These are phyloP conservation scores for Phytomonas sp. DNA, from an alignment of 208 protist species.

Conservation along the genomic window DNA sequence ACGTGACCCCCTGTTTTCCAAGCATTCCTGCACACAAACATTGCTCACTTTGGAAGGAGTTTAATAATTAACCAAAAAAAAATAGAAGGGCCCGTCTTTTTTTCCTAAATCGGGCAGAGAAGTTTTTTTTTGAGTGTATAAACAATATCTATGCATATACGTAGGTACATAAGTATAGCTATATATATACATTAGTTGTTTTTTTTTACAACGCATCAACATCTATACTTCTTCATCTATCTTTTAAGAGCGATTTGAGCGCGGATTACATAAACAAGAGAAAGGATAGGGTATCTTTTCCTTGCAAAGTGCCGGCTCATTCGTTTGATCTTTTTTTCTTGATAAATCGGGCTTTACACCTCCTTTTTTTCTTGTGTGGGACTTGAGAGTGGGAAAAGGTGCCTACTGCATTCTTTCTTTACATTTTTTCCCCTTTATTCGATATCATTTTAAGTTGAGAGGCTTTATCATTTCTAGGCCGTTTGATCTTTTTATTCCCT, in stretches of 20 bases:
- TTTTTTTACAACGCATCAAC: background rate
- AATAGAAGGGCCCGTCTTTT: background rate
- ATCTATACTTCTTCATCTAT: background rate
- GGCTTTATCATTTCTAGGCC: background rate
- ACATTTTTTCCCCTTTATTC: background rate
- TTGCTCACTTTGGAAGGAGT: background rate
- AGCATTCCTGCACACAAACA: background rate
- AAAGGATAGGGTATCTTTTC: background rate
- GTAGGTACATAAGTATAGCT: background rate
- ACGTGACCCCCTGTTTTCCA: background rate
- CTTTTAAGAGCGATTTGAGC: background rate
- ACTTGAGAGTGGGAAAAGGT: background rate
- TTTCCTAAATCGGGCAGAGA: background rate
- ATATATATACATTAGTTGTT: background rate
- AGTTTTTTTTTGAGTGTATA: background rate
- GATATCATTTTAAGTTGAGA: conserved; percentile 3
- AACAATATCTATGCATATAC: background rate
- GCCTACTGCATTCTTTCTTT: conserved; percentile 9
- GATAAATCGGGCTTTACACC: background rate
- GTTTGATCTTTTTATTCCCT: background rate
- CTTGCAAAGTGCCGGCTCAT: background rate
- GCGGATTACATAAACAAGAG: background rate
- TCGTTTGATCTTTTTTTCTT: background rate
- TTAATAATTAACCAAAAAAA: background rate
- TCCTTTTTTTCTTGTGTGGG: conserved; percentile 6